These are phyloP conservation scores for Picea mariana DNA, from an alignment of 83 land plant genomes.

Conservation along the genomic window DNA sequence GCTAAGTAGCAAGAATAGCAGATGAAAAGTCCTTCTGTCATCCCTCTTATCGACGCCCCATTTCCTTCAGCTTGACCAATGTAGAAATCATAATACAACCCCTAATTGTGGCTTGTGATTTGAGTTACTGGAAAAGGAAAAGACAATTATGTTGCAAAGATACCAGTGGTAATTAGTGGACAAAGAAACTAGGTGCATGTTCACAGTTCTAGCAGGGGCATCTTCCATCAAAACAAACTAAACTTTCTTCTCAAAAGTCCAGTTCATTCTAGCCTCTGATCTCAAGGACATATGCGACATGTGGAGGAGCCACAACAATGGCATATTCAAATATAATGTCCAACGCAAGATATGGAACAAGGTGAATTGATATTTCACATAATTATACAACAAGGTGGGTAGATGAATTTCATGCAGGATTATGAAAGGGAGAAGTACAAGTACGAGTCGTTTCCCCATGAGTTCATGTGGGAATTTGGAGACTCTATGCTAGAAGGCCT, in stretches of 20 bases:
- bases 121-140: too few relatives aligned
- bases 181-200: too few relatives aligned
- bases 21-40: not conserved
- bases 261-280: too few relatives aligned
- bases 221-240: too few relatives aligned
- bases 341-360: slow-evolving; percentile 77
- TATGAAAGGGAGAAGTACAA: slow-evolving; percentile 68
- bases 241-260: too few relatives aligned
- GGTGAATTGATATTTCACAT: slow-evolving; percentile 63
- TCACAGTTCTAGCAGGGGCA: too few relatives aligned
- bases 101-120: slow-evolving; percentile 48
- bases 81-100: slow-evolving; percentile 64
- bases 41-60: slow-evolving; percentile 38
- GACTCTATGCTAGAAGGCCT: slow-evolving; percentile 80
- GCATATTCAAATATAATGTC: too few relatives aligned
- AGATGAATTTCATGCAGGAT: slow-evolving; percentile 78
- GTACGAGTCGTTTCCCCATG: slow-evolving; percentile 78
- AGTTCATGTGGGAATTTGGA: slow-evolving; percentile 81
- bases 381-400: slow-evolving; percentile 81
- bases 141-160: too few relatives aligned
- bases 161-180: too few relatives aligned
- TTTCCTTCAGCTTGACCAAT: slow-evolving; percentile 39
- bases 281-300: too few relatives aligned
- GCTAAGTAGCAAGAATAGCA: not conserved
- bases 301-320: too few relatives aligned